Conservation (phyloP, 2,329 filamentous ascomycete species). For the Colletotrichum nymphaeae region DNA sequence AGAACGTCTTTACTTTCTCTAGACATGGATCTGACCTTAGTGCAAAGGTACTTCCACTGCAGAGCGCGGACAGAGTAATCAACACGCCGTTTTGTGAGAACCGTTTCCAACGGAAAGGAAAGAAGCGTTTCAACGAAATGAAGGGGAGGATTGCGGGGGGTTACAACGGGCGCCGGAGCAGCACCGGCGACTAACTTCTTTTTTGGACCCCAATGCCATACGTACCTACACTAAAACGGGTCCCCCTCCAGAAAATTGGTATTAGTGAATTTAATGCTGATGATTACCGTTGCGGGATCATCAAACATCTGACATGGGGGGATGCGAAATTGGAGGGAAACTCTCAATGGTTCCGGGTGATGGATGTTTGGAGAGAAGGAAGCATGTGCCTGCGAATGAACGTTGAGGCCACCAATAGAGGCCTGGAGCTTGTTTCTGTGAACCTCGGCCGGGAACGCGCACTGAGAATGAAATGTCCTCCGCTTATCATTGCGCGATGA, state of each 20-base stretch:
- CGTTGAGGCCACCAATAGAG: background rate
- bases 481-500: background rate
- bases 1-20: background rate
- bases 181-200: background rate
- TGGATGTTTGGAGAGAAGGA: background rate
- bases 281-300: slow-evolving; percentile 5
- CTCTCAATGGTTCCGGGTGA: background rate
- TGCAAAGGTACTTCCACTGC: too few species aligned
- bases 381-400: background rate
- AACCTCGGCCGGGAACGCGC: background rate
- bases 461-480: too few species aligned
- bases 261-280: background rate
- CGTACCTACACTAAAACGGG: background rate
- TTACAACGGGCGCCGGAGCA: background rate
- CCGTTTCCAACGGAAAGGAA: background rate
- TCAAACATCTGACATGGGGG: slow-evolving; percentile 10
- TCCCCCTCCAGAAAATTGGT: background rate
- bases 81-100: too few species aligned
- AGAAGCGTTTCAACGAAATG: background rate
- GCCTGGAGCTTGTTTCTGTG: background rate
- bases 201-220: background rate
- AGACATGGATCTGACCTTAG: background rate
- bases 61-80: too few species aligned
- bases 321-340: background rate
- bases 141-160: background rate